Conservation (phyloP, 139 green algal species). For the Volvox africanus region DNA sequence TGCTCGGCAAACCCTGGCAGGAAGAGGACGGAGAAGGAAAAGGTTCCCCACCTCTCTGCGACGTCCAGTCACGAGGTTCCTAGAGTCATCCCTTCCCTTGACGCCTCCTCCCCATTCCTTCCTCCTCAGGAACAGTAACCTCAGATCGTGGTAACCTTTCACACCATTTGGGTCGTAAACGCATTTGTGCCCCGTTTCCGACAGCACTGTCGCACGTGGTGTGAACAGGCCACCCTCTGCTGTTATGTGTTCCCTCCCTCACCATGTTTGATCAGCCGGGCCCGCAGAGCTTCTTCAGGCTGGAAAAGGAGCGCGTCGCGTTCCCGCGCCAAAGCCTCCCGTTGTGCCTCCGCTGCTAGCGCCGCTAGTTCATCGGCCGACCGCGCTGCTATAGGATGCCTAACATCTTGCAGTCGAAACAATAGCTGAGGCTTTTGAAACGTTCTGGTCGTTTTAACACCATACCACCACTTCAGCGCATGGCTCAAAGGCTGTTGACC, state of each 20-base stretch:
- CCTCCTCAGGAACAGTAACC: no score
- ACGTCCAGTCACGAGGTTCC: no score
- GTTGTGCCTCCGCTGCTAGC: not conserved
- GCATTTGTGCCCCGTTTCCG: no score
- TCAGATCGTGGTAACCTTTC: no score
- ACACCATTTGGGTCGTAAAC: no score
- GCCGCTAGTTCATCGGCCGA: not conserved
- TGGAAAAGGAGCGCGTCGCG: not conserved
- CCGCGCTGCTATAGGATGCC: not conserved
- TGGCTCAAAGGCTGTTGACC: not conserved
- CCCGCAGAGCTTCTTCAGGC: not conserved
- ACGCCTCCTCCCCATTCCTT: no score
- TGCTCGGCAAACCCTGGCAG: not conserved
- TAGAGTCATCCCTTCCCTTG: no score
- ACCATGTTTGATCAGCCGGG: slow-evolving; percentile 1
- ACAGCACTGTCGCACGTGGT: no score
- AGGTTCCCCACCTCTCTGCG: no score
- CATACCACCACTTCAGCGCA: no score
- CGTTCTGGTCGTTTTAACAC: no score
- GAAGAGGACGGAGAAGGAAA: not conserved
- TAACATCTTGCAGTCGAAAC: not conserved
- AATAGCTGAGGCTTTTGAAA: not conserved
- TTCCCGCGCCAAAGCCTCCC: slow-evolving; percentile 5
- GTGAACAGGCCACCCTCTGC: no score
- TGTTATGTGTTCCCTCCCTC: not conserved